phyloP scores from a whole-genome alignment of 2,329 filamentous ascomycete genomes.

The Massarina eburnea region DNA sequence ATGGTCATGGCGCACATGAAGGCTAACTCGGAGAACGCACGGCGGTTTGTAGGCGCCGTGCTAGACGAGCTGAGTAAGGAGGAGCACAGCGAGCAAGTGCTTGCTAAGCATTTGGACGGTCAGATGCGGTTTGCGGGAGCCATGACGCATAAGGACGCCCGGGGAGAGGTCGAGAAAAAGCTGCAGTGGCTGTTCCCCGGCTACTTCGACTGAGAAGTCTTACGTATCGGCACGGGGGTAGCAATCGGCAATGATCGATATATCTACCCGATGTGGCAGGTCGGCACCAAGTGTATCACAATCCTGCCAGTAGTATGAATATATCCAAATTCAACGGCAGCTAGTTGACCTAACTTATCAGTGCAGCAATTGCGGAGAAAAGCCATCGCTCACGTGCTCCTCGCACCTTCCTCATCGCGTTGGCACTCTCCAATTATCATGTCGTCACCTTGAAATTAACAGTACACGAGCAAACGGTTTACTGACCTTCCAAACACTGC shows the following conservation, averaged over 20 bases:
- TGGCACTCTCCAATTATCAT: neutral
- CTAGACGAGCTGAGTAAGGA: constrained; percentile 81
- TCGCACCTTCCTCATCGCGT: neutral
- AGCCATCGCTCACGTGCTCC: neutral
- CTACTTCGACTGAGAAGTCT: constrained; percentile 57
- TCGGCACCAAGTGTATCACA: neutral
- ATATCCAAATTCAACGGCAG: neutral
- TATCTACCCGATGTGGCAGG: neutral
- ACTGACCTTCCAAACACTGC: neutral
- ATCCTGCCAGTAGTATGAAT: neutral
- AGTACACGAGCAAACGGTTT: neutral
- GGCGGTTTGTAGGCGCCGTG: constrained; percentile 80
- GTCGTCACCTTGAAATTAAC: neutral
- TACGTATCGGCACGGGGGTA: neutral
- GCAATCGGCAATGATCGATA: neutral
- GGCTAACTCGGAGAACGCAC: constrained; percentile 86
- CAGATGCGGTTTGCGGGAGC: constrained; percentile 74
- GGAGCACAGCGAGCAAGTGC: constrained; percentile 73
- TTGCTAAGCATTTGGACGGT: constrained; percentile 79
- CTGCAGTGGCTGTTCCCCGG: constrained; percentile 86
- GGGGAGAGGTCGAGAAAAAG: constrained; percentile 76
- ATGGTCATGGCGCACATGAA: constrained; percentile 98
- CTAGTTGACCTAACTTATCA: neutral
- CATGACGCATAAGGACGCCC: constrained; percentile 78
- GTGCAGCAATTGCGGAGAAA: neutral